These are phyloP conservation scores for Anisodus tanguticus DNA, from an alignment of 257 asterid species.

Conservation along the genomic window DNA sequence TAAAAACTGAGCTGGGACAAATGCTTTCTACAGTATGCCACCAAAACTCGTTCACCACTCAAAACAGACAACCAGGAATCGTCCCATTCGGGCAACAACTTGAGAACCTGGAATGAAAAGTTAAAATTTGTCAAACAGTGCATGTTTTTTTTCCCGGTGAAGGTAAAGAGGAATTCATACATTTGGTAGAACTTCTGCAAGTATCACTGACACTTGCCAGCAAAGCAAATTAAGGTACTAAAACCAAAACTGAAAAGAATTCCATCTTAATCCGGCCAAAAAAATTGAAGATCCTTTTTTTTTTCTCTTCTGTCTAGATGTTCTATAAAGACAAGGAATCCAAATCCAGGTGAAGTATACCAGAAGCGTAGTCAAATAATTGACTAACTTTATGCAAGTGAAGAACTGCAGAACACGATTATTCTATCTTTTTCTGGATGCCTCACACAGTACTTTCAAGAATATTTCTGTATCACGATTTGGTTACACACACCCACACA, in stretches of 20 bases:
- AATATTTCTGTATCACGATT: not conserved
- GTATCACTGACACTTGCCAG: not conserved
- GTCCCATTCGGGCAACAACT: conserved; percentile 37
- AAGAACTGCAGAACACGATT: not conserved
- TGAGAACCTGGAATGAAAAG: conserved; percentile 47
- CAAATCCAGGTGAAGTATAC: not conserved
- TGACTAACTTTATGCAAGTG: not conserved
- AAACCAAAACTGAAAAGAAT: not conserved
- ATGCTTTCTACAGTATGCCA: conserved; percentile 40
- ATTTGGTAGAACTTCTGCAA: conserved; percentile 6
- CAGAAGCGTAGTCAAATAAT: not conserved
- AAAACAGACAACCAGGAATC: conserved; percentile 49
- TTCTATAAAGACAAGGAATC: not conserved
- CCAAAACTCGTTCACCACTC: conserved; percentile 63
- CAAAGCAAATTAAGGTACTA: not conserved
- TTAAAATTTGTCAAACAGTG: conserved; percentile 18
- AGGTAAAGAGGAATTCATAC: conserved; percentile 16
- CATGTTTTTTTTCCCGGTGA: not conserved
- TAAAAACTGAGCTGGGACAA: conserved; percentile 38
- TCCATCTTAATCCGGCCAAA: not conserved
- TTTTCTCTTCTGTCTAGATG: not conserved
- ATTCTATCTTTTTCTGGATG: conserved; percentile 11
- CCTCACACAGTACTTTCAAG: not conserved
- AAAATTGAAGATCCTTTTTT: not conserved
- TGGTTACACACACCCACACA: not conserved